Conservation (phyloP, 306 rosid species). For the Glycine soja region DNA sequence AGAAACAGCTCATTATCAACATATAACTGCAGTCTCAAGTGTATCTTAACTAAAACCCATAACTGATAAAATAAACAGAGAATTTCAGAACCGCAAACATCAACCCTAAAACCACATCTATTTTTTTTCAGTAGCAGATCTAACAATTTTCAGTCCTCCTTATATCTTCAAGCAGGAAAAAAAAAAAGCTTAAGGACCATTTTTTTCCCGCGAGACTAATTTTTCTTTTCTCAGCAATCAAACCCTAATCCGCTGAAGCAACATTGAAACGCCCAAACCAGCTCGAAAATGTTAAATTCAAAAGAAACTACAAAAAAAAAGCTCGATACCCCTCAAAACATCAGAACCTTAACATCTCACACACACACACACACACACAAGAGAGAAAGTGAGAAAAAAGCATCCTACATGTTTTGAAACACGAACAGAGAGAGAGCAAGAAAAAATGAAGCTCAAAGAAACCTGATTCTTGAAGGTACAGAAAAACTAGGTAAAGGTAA, state of each 20-base stretch:
- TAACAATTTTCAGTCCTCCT: conserved; percentile 11
- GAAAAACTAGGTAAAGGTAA: conserved; percentile 79
- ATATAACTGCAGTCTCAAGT: neutral
- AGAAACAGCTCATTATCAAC: neutral
- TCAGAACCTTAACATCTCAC: conserved; percentile 30
- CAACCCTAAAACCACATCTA: conserved; percentile 10
- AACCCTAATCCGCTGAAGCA: conserved; percentile 47
- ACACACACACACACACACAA: neutral
- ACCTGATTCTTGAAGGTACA: conserved; percentile 95
- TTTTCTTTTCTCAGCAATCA: neutral
- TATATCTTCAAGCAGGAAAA: conserved; percentile 12
- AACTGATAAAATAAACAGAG: neutral
- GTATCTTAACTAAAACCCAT: neutral
- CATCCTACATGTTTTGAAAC: neutral
- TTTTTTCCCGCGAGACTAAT: neutral
- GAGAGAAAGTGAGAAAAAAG: neutral
- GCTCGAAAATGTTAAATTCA: conserved; percentile 29
- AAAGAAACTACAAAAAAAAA: neutral
- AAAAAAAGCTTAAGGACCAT: neutral
- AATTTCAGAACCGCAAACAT: conserved; percentile 1
- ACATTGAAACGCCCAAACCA: conserved; percentile 24
- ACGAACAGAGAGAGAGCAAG: neutral
- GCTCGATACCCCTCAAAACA: conserved; percentile 22
- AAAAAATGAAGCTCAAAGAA: neutral
- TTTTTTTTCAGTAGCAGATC: conserved; percentile 42